Percentiles rank a stretch among this genome's conserved stretches.
phyloP scores from a whole-genome alignment of 164 flowering plant species.

The Pachysandra terminalis region DNA sequence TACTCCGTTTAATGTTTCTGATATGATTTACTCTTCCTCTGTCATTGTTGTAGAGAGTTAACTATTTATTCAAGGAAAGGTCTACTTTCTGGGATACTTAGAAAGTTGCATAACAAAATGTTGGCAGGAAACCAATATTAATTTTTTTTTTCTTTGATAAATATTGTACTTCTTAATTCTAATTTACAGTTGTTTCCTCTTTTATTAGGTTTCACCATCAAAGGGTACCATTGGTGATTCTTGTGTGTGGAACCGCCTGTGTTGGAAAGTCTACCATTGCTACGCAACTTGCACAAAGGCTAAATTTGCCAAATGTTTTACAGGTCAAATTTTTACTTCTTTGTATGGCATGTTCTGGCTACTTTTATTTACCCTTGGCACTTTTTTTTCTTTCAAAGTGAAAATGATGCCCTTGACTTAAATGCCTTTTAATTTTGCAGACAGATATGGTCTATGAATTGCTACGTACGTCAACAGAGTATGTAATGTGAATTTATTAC shows the following conservation, averaged over 20 bases:
- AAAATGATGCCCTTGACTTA: constrained; percentile 10
- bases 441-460: constrained; percentile 99
- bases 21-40: no score
- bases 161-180: no score
- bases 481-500: constrained; percentile 26
- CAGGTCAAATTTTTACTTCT: constrained; percentile 46
- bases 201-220: constrained; percentile 88
- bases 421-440: constrained; percentile 39
- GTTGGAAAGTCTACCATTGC: constrained; percentile 98
- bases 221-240: constrained; percentile 92
- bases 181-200: no score
- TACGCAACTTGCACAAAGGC: constrained; percentile 95
- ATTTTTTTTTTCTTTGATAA: no score
- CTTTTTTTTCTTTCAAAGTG: neutral
- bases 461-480: constrained; percentile 96
- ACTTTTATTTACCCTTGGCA: neutral
- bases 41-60: no score
- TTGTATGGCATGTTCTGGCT: neutral
- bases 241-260: constrained; percentile 99
- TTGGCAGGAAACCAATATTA: no score
- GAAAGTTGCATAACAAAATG: no score
- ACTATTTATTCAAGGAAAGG: no score
- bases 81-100: no score
- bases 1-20: no score
- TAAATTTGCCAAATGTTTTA: constrained; percentile 95